Evolutionary conservation across 2,329 filamentous ascomycete species (phyloP).

Genomic region (Clarireedia homoeocarpa): DNA sequence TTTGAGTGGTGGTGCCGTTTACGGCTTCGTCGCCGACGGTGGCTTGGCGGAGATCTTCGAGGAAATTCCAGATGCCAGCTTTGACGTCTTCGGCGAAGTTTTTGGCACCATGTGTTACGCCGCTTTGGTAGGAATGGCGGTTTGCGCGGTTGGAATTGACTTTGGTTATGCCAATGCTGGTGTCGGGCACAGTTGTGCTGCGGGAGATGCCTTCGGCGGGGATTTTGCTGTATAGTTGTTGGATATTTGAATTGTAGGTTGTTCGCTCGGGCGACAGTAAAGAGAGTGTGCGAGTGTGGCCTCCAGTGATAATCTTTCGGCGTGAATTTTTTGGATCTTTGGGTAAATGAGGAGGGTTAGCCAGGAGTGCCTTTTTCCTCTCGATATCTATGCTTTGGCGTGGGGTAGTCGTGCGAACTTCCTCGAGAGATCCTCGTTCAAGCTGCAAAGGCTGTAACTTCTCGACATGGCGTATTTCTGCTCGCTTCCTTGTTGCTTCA

Average conservation of each 20-base stretch:
- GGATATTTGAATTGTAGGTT: slow-evolving; percentile 20
- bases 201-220: slow-evolving; percentile 16
- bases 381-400: slow-evolving; percentile 54
- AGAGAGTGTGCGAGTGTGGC: slow-evolving; percentile 61
- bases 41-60: slow-evolving; percentile 90
- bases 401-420: slow-evolving; percentile 14
- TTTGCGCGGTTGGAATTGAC: slow-evolving; percentile 20
- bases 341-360: slow-evolving; percentile 32
- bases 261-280: slow-evolving; percentile 58
- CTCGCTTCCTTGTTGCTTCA: slow-evolving; percentile 69
- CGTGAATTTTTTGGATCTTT: slow-evolving; percentile 30
- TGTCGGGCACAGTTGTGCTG: slow-evolving; percentile 27
- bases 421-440: slow-evolving; percentile 18
- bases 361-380: slow-evolving; percentile 60
- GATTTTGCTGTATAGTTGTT: slow-evolving; percentile 32
- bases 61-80: slow-evolving; percentile 85
- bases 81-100: slow-evolving; percentile 63
- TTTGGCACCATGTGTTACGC: slow-evolving; percentile 26
- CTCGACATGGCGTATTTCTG: slow-evolving; percentile 54
- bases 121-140: slow-evolving; percentile 28
- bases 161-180: slow-evolving; percentile 23
- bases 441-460: slow-evolving; percentile 46
- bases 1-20: slow-evolving; percentile 37
- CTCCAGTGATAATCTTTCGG: slow-evolving; percentile 61
- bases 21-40: slow-evolving; percentile 91